Conservation (phyloP, 768 basidiomycete genomes). For the Amanita molliuscula region DNA sequence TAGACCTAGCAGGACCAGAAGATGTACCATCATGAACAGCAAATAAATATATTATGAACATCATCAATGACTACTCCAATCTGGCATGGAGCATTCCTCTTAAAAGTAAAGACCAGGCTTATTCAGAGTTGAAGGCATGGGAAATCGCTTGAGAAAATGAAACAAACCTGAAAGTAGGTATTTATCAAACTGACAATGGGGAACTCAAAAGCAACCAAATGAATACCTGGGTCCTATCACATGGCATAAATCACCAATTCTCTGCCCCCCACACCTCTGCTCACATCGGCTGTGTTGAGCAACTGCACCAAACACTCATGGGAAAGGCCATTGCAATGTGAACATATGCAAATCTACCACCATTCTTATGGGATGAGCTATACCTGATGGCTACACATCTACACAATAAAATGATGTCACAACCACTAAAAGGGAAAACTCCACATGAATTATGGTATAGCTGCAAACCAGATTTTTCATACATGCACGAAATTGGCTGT, state of each 20-base stretch:
- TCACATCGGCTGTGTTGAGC: conserved; percentile 25
- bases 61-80: no score
- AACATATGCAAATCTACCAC: conserved; percentile 14
- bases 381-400: conserved; percentile 19
- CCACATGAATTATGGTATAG: conserved; percentile 13
- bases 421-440: conserved; percentile 10
- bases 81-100: conserved; percentile 24
- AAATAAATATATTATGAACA: conserved; percentile 20
- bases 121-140: conserved; percentile 19
- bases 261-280: conserved; percentile 25
- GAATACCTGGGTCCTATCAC: conserved; percentile 9
- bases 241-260: conserved; percentile 10
- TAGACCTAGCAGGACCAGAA: no score
- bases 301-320: conserved; percentile 23
- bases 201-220: conserved; percentile 13
- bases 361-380: conserved; percentile 23
- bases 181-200: conserved; percentile 15
- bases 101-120: conserved; percentile 15
- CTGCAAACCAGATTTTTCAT: conserved; percentile 13
- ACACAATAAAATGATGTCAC: conserved; percentile 12
- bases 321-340: conserved; percentile 20
- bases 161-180: conserved; percentile 11
- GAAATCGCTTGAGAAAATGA: conserved; percentile 12
- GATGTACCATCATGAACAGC: conserved; percentile 14
- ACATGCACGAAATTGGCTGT: conserved; percentile 21